A percentile compares a stretch with the other conserved stretches of the same genome.
These are phyloP conservation scores for Solanum chacoense DNA, from an alignment of 305 asterid species.

Conservation along the genomic window DNA sequence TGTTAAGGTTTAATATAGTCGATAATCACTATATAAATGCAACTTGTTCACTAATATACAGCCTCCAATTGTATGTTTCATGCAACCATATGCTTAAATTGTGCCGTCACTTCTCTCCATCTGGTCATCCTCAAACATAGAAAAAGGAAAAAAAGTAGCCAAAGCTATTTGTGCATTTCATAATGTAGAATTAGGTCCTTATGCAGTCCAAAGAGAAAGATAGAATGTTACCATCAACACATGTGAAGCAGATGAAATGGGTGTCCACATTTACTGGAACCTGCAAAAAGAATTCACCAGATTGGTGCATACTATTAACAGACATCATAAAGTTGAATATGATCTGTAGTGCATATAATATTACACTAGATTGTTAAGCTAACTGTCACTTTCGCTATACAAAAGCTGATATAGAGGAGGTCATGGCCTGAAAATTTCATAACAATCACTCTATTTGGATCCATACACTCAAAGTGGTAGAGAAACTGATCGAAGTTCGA, in stretches of 20 bases:
- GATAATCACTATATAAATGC: background rate
- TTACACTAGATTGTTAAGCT: background rate
- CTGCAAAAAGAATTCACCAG: constrained; percentile 26
- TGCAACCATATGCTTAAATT: background rate
- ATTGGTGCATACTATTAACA: background rate
- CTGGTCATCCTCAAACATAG: background rate
- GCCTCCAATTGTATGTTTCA: background rate
- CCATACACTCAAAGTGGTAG: background rate
- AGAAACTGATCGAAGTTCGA: background rate
- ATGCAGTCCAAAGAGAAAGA: background rate
- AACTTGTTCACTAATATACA: background rate
- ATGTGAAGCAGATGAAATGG: constrained; percentile 77
- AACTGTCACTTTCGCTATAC: background rate
- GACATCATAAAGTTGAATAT: background rate
- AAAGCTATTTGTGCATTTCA: background rate
- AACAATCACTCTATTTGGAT: background rate
- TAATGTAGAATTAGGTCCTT: background rate
- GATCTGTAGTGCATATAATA: background rate
- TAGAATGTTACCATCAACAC: constrained; percentile 45
- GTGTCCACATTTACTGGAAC: constrained; percentile 54
- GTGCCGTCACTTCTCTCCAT: background rate
- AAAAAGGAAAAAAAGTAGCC: background rate
- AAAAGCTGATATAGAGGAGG: background rate
- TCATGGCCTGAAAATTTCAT: background rate
- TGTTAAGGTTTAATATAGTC: background rate